A percentile compares a stretch with the other conserved stretches of the same genome.
Conservation (phyloP, 2,329 filamentous ascomycete genomes). For the Diaporthe sp. region DNA sequence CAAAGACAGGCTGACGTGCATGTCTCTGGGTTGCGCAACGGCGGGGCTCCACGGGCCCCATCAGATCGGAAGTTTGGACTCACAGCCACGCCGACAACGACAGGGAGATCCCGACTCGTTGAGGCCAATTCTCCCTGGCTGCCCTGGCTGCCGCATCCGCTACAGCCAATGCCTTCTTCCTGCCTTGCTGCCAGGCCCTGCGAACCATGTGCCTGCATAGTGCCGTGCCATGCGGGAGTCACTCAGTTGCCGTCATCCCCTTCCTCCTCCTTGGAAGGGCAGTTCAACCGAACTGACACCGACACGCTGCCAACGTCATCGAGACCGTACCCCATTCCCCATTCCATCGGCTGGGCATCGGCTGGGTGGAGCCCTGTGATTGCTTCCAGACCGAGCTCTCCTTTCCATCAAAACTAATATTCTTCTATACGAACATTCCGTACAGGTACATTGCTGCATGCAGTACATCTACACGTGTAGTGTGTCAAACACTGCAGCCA, state of each 20-base stretch:
- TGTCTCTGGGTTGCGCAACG: slow-evolving; percentile 16
- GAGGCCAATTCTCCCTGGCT: background rate
- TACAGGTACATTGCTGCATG: background rate
- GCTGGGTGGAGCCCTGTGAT: background rate
- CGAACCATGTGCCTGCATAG: slow-evolving; percentile 10
- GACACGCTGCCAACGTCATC: slow-evolving; percentile 16
- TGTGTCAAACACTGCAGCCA: background rate
- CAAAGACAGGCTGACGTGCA: slow-evolving; percentile 21
- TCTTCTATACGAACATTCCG: background rate
- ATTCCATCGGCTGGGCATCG: slow-evolving; percentile 5
- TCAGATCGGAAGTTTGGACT: slow-evolving; percentile 21
- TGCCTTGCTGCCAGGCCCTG: slow-evolving; percentile 9
- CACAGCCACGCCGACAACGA: slow-evolving; percentile 29
- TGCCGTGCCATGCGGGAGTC: background rate
- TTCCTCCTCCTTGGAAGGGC: background rate
- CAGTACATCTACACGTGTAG: no score
- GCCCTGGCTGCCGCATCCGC: background rate
- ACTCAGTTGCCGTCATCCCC: slow-evolving; percentile 1
- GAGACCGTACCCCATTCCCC: background rate
- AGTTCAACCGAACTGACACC: slow-evolving; percentile 12
- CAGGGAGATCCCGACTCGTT: slow-evolving; percentile 24
- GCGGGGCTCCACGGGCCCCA: slow-evolving; percentile 13
- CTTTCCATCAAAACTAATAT: background rate
- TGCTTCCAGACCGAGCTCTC: slow-evolving; percentile 4
- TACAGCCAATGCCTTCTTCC: slow-evolving; percentile 9